Conservation (phyloP, 768 basidiomycete genomes). For the Plicaturopsis crispa region DNA sequence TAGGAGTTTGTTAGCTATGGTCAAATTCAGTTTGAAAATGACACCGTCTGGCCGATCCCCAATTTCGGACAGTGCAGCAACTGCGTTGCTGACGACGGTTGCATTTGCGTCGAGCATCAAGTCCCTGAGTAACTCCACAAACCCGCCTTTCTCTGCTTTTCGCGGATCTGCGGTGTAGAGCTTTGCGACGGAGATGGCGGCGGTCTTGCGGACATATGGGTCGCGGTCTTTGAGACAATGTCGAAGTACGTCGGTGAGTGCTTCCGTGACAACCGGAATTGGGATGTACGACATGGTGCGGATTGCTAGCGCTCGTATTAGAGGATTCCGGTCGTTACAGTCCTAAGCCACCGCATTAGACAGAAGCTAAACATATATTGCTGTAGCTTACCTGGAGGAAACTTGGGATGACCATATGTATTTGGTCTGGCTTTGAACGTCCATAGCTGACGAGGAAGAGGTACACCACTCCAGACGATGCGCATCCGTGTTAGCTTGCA, state of each 20-base stretch:
- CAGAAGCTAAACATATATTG: constrained; percentile 5
- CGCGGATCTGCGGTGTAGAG: constrained; percentile 84
- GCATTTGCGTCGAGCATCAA: constrained; percentile 91
- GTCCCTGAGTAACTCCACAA: constrained; percentile 86
- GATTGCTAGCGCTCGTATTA: constrained; percentile 94
- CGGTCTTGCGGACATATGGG: constrained; percentile 98
- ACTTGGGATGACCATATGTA: constrained; percentile 84
- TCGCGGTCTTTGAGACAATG: constrained; percentile 92
- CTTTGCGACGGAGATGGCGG: constrained; percentile 96
- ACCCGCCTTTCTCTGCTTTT: constrained; percentile 82
- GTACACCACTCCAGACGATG: constrained; percentile 73
- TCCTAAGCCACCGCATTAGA: constrained; percentile 47
- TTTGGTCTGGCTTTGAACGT: constrained; percentile 86
- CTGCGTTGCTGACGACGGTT: constrained; percentile 95
- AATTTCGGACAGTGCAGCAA: constrained; percentile 95
- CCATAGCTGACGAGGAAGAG: constrained; percentile 97
- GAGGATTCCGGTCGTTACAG: constrained; percentile 91
- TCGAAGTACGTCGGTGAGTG: constrained; percentile 82
- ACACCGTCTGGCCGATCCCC: constrained; percentile 93
- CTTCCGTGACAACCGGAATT: constrained; percentile 78
- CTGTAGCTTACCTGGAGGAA: constrained; percentile 68
- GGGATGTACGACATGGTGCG: constrained; percentile 99
- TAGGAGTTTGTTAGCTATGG: constrained; percentile 84
- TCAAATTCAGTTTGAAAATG: constrained; percentile 81
- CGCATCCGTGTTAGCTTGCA: constrained; percentile 2